These are phyloP conservation scores for Ammopiptanthus mongolicus DNA, from an alignment of 306 rosid genomes.

Conservation along the genomic window DNA sequence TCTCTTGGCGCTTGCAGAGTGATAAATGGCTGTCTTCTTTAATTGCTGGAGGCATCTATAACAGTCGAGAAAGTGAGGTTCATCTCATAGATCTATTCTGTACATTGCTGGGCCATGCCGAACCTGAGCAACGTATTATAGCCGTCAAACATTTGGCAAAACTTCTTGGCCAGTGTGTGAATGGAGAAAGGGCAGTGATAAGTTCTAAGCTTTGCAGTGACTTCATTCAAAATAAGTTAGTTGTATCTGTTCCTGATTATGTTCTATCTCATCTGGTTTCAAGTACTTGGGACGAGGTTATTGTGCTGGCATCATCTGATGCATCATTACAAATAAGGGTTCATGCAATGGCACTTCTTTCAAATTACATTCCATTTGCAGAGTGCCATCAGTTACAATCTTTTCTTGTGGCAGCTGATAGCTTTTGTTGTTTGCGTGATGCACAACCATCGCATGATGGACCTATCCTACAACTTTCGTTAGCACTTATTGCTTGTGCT, in stretches of 20 bases:
- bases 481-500: slow-evolving; percentile 77
- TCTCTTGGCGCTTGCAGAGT: slow-evolving; percentile 76
- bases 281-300: slow-evolving; percentile 80
- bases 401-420: slow-evolving; percentile 68
- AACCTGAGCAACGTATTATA: slow-evolving; percentile 85
- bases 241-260: slow-evolving; percentile 41
- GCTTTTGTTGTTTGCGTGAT: slow-evolving; percentile 50
- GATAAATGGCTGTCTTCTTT: slow-evolving; percentile 69
- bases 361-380: slow-evolving; percentile 73
- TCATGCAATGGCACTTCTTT: slow-evolving; percentile 72
- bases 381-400: slow-evolving; percentile 66
- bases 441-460: slow-evolving; percentile 59
- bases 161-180: slow-evolving; percentile 58
- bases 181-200: slow-evolving; percentile 37
- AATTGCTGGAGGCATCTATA: slow-evolving; percentile 53
- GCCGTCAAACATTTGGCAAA: slow-evolving; percentile 65
- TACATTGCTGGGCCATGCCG: slow-evolving; percentile 73
- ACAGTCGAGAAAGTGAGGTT: slow-evolving; percentile 53
- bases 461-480: slow-evolving; percentile 64
- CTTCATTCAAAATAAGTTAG: slow-evolving; percentile 38
- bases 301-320: slow-evolving; percentile 72
- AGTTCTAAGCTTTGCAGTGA: slow-evolving; percentile 33
- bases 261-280: slow-evolving; percentile 62
- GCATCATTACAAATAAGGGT: slow-evolving; percentile 52
- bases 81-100: slow-evolving; percentile 63